Conservation (phyloP, 1,139 yeast species). For the Saccharomyces hybrid region DNA sequence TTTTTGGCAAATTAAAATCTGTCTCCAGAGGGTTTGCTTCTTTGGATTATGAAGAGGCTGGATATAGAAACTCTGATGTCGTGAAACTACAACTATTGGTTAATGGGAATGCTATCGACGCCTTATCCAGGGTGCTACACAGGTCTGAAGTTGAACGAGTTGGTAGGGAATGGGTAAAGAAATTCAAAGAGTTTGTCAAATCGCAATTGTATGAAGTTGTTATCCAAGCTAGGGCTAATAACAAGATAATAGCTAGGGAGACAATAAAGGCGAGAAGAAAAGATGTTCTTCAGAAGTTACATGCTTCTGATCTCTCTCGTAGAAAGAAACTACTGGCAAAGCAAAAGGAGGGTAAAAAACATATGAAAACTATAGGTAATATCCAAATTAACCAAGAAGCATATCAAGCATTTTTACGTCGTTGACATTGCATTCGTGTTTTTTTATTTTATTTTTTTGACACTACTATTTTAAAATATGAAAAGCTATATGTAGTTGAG, state of each 20-base stretch:
- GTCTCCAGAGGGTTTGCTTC: conserved; percentile 89
- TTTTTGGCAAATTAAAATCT: conserved; percentile 87
- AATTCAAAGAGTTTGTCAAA: conserved; percentile 69
- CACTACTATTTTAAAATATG: background rate
- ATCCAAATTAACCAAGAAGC: conserved; percentile 80
- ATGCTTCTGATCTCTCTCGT: conserved; percentile 89
- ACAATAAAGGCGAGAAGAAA: conserved; percentile 89
- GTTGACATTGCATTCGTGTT: conserved; percentile 9
- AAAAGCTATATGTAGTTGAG: conserved; percentile 5
- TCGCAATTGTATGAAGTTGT: conserved; percentile 88
- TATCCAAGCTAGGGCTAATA: conserved; percentile 84
- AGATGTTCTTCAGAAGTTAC: conserved; percentile 84
- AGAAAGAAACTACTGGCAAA: conserved; percentile 79
- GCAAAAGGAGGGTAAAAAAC: conserved; percentile 91
- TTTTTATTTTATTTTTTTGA: background rate
- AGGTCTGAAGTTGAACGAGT: conserved; percentile 60
- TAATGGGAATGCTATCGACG: conserved; percentile 86
- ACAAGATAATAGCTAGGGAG: conserved; percentile 79
- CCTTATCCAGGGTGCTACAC: conserved; percentile 86
- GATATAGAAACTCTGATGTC: conserved; percentile 70
- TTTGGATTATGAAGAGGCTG: conserved; percentile 88
- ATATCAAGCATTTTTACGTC: conserved; percentile 56
- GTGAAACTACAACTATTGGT: conserved; percentile 84
- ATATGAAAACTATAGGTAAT: conserved; percentile 71
- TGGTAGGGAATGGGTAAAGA: conserved; percentile 76